Evolutionary conservation across 2,329 filamentous ascomycete genomes (phyloP).

Genomic region (Graphiopsis chlorocephala): DNA sequence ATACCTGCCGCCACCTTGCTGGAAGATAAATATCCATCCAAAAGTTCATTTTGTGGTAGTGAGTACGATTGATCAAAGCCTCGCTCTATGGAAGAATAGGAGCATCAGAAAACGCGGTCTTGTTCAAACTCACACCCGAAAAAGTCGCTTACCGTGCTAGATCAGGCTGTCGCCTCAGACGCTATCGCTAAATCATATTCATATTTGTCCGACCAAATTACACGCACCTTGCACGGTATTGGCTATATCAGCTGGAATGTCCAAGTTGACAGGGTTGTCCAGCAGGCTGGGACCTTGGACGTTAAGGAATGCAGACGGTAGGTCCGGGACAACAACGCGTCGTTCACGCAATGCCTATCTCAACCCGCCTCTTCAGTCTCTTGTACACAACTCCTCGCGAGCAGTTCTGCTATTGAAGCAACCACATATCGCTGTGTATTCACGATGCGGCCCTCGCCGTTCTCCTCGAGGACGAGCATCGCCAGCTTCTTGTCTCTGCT

Average conservation of each 20-base stretch:
- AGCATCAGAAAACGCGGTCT: not conserved
- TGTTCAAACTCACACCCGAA: not conserved
- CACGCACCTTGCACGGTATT: slow-evolving; percentile 1
- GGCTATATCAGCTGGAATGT: slow-evolving; percentile 11
- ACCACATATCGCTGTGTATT: slow-evolving; percentile 1
- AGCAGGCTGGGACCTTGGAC: slow-evolving; percentile 1
- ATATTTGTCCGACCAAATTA: not conserved
- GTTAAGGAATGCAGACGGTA: slow-evolving; percentile 23
- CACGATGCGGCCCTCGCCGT: slow-evolving; percentile 27
- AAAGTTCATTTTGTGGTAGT: not conserved
- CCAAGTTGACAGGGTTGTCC: not conserved
- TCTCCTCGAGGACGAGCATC: slow-evolving; percentile 26
- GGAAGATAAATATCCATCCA: not conserved
- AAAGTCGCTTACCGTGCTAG: not conserved
- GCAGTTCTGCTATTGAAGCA: slow-evolving; percentile 1
- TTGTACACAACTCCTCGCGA: not conserved
- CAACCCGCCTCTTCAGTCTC: not conserved
- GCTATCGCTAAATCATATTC: not conserved
- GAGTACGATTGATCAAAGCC: not conserved
- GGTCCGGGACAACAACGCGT: slow-evolving; percentile 25
- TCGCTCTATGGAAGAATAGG: not conserved
- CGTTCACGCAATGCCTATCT: slow-evolving; percentile 1
- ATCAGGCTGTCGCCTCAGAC: not conserved
- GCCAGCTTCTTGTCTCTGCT: slow-evolving; percentile 21
- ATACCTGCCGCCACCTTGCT: not conserved